These are phyloP conservation scores for Wickerhamia fluorescens DNA, from an alignment of 805 yeast species.

Conservation along the genomic window DNA sequence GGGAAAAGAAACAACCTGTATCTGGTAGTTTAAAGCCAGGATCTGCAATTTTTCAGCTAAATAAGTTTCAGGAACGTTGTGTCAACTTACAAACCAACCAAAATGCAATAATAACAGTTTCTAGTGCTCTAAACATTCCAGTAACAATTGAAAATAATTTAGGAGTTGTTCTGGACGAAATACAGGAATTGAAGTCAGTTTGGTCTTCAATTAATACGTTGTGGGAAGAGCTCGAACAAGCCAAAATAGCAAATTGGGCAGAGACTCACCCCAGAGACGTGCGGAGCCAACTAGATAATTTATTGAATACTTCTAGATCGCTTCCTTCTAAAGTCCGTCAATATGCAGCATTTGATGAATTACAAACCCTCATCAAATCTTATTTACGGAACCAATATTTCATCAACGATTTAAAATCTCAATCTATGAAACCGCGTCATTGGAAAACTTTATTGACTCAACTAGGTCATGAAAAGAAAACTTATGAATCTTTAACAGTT, in stretches of 20 bases:
- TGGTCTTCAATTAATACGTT: slow-evolving; percentile 57
- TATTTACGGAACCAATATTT: slow-evolving; percentile 31
- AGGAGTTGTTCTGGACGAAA: slow-evolving; percentile 35
- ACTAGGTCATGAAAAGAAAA: slow-evolving; percentile 17
- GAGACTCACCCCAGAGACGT: slow-evolving; percentile 38
- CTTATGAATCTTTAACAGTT: slow-evolving; percentile 30
- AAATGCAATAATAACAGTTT: slow-evolving; percentile 14
- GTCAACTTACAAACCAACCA: slow-evolving; percentile 3
- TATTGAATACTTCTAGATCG: slow-evolving; percentile 38
- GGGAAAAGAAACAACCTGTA: slow-evolving; percentile 45
- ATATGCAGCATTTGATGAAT: slow-evolving; percentile 59
- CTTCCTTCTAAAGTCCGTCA: slow-evolving; percentile 57
- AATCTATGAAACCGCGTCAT: slow-evolving; percentile 56
- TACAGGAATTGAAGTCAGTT: slow-evolving; percentile 49
- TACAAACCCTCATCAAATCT: slow-evolving; percentile 40
- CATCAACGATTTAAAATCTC: slow-evolving; percentile 45
- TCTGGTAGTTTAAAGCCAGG: slow-evolving; percentile 35
- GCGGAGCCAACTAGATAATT: slow-evolving; percentile 43
- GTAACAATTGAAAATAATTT: slow-evolving; percentile 23
- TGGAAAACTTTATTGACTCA: slow-evolving; percentile 46
- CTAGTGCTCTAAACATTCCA: too few relatives aligned
- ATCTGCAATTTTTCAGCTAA: slow-evolving; percentile 36
- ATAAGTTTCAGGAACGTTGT: slow-evolving; percentile 15
- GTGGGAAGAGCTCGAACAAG: slow-evolving; percentile 38
- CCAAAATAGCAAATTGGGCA: slow-evolving; percentile 44